Conservation (phyloP, 148 eudicot species). For the Nepenthes gracilis region DNA sequence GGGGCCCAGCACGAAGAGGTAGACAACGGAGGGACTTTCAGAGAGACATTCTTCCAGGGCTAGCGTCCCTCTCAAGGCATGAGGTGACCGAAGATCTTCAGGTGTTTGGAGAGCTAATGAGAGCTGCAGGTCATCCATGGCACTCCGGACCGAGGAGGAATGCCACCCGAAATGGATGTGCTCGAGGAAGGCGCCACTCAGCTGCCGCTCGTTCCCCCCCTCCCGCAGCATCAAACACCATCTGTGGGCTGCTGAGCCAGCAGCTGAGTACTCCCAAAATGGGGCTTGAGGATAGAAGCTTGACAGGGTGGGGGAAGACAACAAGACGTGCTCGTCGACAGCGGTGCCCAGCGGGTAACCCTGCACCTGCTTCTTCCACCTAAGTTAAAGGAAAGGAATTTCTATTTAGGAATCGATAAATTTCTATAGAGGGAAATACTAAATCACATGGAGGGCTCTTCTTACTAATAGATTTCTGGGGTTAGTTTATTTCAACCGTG, state of each 20-base stretch:
- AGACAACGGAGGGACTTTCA: constrained; percentile 80
- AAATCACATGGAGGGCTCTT: too few species aligned
- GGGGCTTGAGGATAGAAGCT: constrained; percentile 56
- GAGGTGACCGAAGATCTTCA: constrained; percentile 95
- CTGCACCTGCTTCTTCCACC: constrained; percentile 5
- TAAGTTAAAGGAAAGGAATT: background rate
- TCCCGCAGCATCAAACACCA: constrained; percentile 14
- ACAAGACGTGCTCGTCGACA: constrained; percentile 81
- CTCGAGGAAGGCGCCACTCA: constrained; percentile 51
- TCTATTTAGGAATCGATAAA: too few species aligned
- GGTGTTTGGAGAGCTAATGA: constrained; percentile 76
- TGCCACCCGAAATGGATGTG: constrained; percentile 40
- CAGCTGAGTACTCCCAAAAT: constrained; percentile 22
- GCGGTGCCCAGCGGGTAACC: constrained; percentile 58
- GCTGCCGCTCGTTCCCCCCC: constrained; percentile 19
- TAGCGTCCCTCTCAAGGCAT: constrained; percentile 65
- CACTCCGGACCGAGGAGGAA: constrained; percentile 44
- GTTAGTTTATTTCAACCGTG: too few species aligned
- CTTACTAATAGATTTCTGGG: background rate
- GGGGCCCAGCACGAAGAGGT: constrained; percentile 66
- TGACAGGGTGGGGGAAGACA: constrained; percentile 92
- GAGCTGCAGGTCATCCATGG: constrained; percentile 82
- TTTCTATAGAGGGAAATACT: background rate
- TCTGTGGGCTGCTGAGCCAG: constrained; percentile 21
- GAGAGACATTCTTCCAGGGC: constrained; percentile 88